Base-by-base conservation (phyloP, 768 basidiomycete species). In the Fistulinella prunicolor region DNA sequence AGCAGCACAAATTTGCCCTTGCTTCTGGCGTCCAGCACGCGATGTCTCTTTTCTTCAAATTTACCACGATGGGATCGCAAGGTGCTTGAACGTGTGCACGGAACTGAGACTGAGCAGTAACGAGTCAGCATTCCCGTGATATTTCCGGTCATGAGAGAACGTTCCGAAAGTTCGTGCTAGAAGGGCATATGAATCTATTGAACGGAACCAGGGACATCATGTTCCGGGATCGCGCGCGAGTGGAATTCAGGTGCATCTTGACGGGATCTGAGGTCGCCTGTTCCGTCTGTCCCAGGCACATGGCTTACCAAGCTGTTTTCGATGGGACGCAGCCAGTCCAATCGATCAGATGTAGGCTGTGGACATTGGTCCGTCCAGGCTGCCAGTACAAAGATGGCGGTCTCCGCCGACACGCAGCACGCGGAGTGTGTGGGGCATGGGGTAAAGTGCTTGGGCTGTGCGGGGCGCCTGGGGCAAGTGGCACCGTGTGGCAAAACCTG, bases 341-440 rank as follows among this genome's bases (percentile, higher is more conserved):
- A 26, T 30, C 21, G 49, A 44, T 55, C 53, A 39, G 34, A 37
- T 43, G 45, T 44, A 36, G 56, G 56, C 56, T 50, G 59, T 54
- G 19, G 30, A 38, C 41, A 32, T 21, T 32, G 30, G 58, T 46
- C 49, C 26, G 47, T n/a, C 23, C 39, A 8, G 38, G 51, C 42
- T 37, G 50, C 46, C 52, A 48, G 48, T 21, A 62, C 63, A 59
- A 57, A 60, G 55, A 55, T 54, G 63, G 62, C 20, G 41, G 44
- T 35, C 51, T 63, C 46, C 24, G 55, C 42, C 36, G 48, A 49
- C 59, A 64, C 40, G 54, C 62, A 53, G 52, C 47, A 48, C 21
- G 36, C 29, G 42, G 46, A 39, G 42, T 47, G 44, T 58, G 52
- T 52, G 62, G 59, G 54, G 54, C 53, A 55, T 53, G 62, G 62